A percentile compares a stretch with the other conserved stretches of the same genome.
phyloP scores from a whole-genome alignment of 176 grass and related monocot genomes.

The Oryza rufipogon region DNA sequence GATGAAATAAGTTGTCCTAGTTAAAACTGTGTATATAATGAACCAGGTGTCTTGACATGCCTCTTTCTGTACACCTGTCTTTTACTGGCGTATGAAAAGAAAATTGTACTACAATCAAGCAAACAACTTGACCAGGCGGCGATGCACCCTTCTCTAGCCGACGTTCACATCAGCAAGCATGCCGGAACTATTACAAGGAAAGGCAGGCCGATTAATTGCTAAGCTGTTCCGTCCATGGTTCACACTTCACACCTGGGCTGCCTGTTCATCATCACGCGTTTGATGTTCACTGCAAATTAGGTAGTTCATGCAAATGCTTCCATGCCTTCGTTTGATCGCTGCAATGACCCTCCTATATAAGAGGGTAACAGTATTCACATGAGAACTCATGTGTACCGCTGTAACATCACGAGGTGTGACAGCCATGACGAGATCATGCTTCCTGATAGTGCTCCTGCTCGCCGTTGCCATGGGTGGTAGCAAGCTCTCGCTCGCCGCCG shows the following conservation, averaged over 20 bases:
- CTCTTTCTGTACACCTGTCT: constrained; percentile 29
- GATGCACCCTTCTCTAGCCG: constrained; percentile 7
- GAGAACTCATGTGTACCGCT: constrained; percentile 28
- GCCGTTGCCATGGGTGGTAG: constrained; percentile 47
- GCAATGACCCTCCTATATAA: constrained; percentile 51
- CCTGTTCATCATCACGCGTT: constrained; percentile 44
- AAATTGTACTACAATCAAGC: neutral
- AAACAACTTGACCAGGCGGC: constrained; percentile 19
- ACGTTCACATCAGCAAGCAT: neutral
- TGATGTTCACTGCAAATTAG: constrained; percentile 55
- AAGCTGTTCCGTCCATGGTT: constrained; percentile 1
- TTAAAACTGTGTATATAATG: constrained; percentile 2
- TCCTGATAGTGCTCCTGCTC: constrained; percentile 58
- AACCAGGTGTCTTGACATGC: neutral
- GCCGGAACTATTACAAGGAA: constrained; percentile 5
- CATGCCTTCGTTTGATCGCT: constrained; percentile 2
- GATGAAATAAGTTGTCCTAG: neutral
- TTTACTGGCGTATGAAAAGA: neutral
- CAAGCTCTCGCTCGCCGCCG: constrained; percentile 30
- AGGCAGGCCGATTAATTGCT: neutral
- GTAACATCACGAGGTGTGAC: neutral
- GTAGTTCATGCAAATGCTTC: constrained; percentile 57
- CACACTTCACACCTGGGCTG: constrained; percentile 33
- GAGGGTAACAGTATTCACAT: constrained; percentile 26
- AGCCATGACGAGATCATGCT: constrained; percentile 55